Percentiles rank a stretch among this genome's conserved stretches.
These are phyloP conservation scores for Candida tetrigidarum DNA, from an alignment of 1,139 yeast genomes.

Conservation along the genomic window DNA sequence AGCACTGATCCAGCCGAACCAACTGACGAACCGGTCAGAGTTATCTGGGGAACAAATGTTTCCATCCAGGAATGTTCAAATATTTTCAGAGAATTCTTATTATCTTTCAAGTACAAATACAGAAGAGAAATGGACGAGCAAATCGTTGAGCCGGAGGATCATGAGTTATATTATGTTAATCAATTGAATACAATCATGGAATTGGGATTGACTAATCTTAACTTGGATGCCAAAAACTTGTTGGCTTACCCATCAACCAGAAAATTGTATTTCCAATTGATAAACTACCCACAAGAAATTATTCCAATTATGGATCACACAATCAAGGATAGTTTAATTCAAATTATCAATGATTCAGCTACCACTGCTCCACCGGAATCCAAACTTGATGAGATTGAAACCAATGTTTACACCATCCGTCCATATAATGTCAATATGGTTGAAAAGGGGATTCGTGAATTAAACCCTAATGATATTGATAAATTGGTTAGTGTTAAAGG, in stretches of 20 bases:
- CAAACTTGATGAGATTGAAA: slow-evolving; percentile 69
- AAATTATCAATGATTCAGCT: slow-evolving; percentile 63
- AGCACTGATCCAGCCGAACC: slow-evolving; percentile 29
- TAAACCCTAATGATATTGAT: slow-evolving; percentile 95
- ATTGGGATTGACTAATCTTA: slow-evolving; percentile 80
- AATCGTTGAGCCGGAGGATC: slow-evolving; percentile 57
- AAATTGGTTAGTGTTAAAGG: slow-evolving; percentile 93
- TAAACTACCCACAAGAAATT: slow-evolving; percentile 95
- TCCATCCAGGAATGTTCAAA: slow-evolving; percentile 86
- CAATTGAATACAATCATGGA: slow-evolving; percentile 76
- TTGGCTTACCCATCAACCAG: slow-evolving; percentile 76
- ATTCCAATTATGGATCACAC: slow-evolving; percentile 98
- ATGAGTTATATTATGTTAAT: slow-evolving; percentile 73
- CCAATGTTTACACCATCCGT: slow-evolving; percentile 82
- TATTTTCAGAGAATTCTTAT: slow-evolving; percentile 78
- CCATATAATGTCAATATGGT: slow-evolving; percentile 76
- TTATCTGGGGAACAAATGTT: slow-evolving; percentile 99
- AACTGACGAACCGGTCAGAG: slow-evolving; percentile 74
- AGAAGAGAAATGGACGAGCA: slow-evolving; percentile 57
- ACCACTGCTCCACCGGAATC: slow-evolving; percentile 37
- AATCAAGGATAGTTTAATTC: slow-evolving; percentile 86
- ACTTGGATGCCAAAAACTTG: slow-evolving; percentile 81
- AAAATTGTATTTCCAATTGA: slow-evolving; percentile 80
- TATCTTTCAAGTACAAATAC: slow-evolving; percentile 80
- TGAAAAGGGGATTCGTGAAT: slow-evolving; percentile 86